Evolutionary conservation across 768 basidiomycete genomes (phyloP), one percentile per base, ranked within the genome.

Genomic region (Termitomyces sp.): DNA sequence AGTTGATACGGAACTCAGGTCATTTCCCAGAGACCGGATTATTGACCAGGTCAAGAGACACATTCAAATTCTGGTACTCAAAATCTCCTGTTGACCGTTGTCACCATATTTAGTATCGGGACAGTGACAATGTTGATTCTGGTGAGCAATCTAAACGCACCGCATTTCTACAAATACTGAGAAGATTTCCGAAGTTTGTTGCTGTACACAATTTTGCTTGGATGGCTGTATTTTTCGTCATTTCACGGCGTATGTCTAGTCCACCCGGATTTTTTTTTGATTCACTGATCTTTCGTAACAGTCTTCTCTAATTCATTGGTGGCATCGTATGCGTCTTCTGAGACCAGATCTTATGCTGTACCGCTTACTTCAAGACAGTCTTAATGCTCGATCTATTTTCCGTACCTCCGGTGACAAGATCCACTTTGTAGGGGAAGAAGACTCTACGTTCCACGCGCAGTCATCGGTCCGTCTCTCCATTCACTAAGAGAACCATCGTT

Each of bases 331-430:
- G 64, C 32, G 3, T 11, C 32, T 55, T 38, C 14, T 14, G 5
- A 20, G 20, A 38, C 38, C 7, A 11, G 10, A 53, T 38, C n/a
- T 38, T 53, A 0, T 52, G 51, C 2, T 52, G 2, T 25, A 25
- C 15, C 6, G 25, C 37, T 37, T 11, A 37, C 2, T 4, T 14
- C 25, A 36, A 12, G 20, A 53, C 14, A 53, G 36, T 2, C 51
- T 70, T 63, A 8, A 69, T 61, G 58, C 70, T 64, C n/a, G 50
- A 55, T 46, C 45, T 66, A 38, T 63, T 69, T 50, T 63, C 63
- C 38, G 69, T 67, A 29, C 51, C 65, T 46, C 55, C 67, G 57
- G 61, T 60, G 37, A 67, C 61, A 46, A 66, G 63, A 67, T 46
- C 9, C 51, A 37, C 11, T 37, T 53, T 25, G 20, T 25, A 6